A percentile compares a stretch with the other conserved stretches of the same genome.
These are phyloP conservation scores for Yarrowia alimentaria DNA, from an alignment of 805 yeast species.

Conservation along the genomic window DNA sequence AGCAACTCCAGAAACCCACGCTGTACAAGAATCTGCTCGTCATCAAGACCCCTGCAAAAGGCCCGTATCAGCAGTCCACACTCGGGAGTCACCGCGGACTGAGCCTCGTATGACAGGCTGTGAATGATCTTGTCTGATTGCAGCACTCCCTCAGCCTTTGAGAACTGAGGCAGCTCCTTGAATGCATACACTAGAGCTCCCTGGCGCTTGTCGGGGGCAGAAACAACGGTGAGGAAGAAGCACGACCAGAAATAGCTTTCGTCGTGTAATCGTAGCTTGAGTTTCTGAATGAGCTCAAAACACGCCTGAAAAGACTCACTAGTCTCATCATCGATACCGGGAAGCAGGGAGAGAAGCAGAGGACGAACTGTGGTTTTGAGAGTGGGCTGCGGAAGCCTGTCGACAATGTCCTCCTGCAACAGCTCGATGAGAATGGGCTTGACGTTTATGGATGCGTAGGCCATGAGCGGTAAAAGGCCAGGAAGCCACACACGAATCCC, in stretches of 20 bases:
- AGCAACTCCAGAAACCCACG: conserved; percentile 86
- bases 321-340: conserved; percentile 91
- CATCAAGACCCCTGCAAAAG: conserved; percentile 64
- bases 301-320: conserved; percentile 73
- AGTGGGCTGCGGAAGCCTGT: conserved; percentile 47
- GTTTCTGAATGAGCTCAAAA: conserved; percentile 56
- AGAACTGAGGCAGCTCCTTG: conserved; percentile 61
- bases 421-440: conserved; percentile 72
- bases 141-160: conserved; percentile 11
- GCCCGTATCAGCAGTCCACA: conserved; percentile 77
- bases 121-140: conserved; percentile 21
- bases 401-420: conserved; percentile 54
- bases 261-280: conserved; percentile 57
- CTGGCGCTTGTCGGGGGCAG: conserved; percentile 72
- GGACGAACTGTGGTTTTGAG: conserved; percentile 64
- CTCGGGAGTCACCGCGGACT: conserved; percentile 66
- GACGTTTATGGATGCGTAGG: conserved; percentile 85
- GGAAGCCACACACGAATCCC: conserved; percentile 68
- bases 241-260: conserved; percentile 86
- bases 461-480: conserved; percentile 83
- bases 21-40: conserved; percentile 68
- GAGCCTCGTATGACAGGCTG: conserved; percentile 47
- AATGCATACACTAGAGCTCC: conserved; percentile 82
- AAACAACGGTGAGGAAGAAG: conserved; percentile 67
- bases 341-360: conserved; percentile 66